Evolutionary conservation across 768 basidiomycete genomes (phyloP), one percentile per base, ranked within the genome.

Genomic region (Tylopilus sp.): DNA sequence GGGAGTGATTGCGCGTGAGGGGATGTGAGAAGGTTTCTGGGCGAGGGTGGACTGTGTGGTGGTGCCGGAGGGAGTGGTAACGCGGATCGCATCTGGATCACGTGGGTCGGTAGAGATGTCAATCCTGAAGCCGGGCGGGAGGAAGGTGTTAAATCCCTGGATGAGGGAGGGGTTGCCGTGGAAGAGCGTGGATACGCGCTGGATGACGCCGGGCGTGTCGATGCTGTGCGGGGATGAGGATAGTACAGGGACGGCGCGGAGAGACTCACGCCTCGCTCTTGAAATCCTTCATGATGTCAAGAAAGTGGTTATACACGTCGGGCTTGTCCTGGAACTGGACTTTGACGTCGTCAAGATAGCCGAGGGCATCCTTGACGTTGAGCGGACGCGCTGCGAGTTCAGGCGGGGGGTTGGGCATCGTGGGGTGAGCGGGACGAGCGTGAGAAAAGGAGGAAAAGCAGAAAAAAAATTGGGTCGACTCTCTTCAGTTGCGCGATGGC

Each of bases 231-330:
- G 22, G 30, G 31, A 59, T 51, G 53, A 58, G 44, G 33, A 13
- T 13, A 15, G 33, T 3, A 15, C 46, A 51, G 31, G 53, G 45
- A 23, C n/a, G 17, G 18, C 35, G 1, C 6, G n/a, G 36, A 2
- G 18, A 3, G 26, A 80, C 91, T 74, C 69, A 93, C 90, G 73
- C 75, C 72, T 95, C 91, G 63, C 92, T 91, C 75, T 99, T 99
- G 71, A 99, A 99, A 68, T 98, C 95, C 76, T 98, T 98, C 97
- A 97, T 97, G 65, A 97, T 95, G 68, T 95, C 92, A 70, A 95
- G 71, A 65, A 94, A 93, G 57, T 86, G 80, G 68, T 97, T 95
- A 77, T 97, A 97, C 23, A 95, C 92, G 62, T 94, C 91, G 18
- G 93, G 93, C 68, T 85, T 84, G 66, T 91, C 86, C 41, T 82